Percentiles rank a stretch among this genome's conserved stretches.
Evolutionary conservation across 129 eudicot species (phyloP).

Genomic region (Mikania micrantha): DNA sequence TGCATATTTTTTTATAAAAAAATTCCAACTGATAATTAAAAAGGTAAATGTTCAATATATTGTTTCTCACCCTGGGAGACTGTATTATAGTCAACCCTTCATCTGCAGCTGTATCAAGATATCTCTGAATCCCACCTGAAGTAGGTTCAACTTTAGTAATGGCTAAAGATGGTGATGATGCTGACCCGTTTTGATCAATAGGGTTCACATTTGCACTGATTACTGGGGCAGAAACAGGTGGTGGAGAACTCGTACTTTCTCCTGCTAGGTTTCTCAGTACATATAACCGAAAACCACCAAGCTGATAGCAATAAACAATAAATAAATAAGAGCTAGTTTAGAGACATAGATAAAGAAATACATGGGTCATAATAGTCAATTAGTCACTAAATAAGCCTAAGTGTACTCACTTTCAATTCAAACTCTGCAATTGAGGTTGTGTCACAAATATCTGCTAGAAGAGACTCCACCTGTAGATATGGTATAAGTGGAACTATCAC

Average conservation of each 20-base stretch:
- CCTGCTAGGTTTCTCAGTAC: slow-evolving; percentile 53
- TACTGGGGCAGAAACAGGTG: slow-evolving; percentile 47
- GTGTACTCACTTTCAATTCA: slow-evolving; percentile 68
- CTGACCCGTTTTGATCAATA: slow-evolving; percentile 49
- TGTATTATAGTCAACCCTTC: slow-evolving; percentile 66
- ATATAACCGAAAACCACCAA: slow-evolving; percentile 71
- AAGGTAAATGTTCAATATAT: background rate
- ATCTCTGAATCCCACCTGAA: slow-evolving; percentile 29
- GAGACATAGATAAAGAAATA: slow-evolving; percentile 1
- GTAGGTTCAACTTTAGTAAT: slow-evolving; percentile 44
- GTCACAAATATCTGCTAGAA: slow-evolving; percentile 56
- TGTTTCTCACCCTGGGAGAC: slow-evolving; percentile 64
- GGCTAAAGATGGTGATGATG: slow-evolving; percentile 67
- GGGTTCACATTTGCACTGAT: slow-evolving; percentile 32
- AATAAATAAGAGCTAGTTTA: background rate
- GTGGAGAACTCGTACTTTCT: slow-evolving; percentile 33
- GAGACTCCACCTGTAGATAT: slow-evolving; percentile 66
- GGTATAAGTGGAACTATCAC: slow-evolving; percentile 25
- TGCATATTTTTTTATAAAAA: background rate
- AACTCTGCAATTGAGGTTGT: slow-evolving; percentile 87
- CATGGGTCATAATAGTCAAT: background rate
- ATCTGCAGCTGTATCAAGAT: slow-evolving; percentile 68
- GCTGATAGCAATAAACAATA: slow-evolving; percentile 30
- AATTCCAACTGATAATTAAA: background rate
- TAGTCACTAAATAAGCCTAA: too few species aligned